These are phyloP conservation scores for Alternaria ventricosa DNA, from an alignment of 2,329 filamentous ascomycete species.

Conservation along the genomic window DNA sequence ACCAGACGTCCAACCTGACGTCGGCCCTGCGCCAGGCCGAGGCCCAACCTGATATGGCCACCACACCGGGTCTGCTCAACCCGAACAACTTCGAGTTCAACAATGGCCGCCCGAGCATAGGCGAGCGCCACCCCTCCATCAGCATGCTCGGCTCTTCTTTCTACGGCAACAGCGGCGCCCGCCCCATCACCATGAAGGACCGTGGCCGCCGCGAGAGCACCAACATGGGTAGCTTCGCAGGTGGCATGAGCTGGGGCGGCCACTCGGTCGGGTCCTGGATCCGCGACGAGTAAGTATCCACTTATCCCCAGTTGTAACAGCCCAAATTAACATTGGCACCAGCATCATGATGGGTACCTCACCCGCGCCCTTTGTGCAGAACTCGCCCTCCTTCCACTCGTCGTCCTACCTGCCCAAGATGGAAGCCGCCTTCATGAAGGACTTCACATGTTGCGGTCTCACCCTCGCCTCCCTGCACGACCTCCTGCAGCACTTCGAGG, in stretches of 20 bases:
- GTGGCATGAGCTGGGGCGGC: constrained; percentile 96
- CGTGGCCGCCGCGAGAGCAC: constrained; percentile 64
- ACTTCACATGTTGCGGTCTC: constrained; percentile 93
- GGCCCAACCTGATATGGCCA: constrained; percentile 38
- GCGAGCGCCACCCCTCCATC: constrained; percentile 62
- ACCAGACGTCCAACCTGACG: constrained; percentile 68
- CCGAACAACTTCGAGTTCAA: constrained; percentile 40
- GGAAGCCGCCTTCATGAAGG: constrained; percentile 96
- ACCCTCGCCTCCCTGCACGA: constrained; percentile 92
- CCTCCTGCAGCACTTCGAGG: constrained; percentile 94
- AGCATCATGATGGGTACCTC: constrained; percentile 98
- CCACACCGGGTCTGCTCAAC: constrained; percentile 53
- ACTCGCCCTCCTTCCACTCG: constrained; percentile 95
- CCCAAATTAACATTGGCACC: constrained; percentile 33
- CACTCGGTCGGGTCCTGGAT: constrained; percentile 97
- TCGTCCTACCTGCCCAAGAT: constrained; percentile 96
- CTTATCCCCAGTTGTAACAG: constrained; percentile 2
- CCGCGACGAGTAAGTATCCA: constrained; percentile 85
- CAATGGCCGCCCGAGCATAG: constrained; percentile 40
- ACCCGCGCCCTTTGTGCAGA: constrained; percentile 76
- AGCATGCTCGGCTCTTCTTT: constrained; percentile 56
- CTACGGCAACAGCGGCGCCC: constrained; percentile 62
- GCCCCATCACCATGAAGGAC: constrained; percentile 67
- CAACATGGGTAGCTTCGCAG: constrained; percentile 67
- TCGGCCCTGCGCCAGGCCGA: constrained; percentile 63